Conservation (phyloP, 768 basidiomycete species). For the Phanerochaete carnosa region DNA sequence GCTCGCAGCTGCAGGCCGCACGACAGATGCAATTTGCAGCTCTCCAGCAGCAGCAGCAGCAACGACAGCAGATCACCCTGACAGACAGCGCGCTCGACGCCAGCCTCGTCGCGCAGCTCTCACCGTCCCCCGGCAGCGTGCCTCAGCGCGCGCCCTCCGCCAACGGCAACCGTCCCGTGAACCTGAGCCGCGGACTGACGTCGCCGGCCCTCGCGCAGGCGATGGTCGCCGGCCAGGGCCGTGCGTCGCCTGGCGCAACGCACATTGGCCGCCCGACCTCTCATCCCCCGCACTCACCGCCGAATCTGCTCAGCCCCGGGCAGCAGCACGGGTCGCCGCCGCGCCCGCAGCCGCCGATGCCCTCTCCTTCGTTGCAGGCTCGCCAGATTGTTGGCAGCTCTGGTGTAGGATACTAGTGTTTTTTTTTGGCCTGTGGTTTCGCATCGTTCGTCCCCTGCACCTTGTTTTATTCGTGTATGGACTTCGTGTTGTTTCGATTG, state of each 20-base stretch:
- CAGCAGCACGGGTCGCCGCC: slow-evolving; percentile 30
- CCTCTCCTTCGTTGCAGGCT: slow-evolving; percentile 32
- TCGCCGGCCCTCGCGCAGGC: slow-evolving; percentile 10
- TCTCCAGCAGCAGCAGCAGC: slow-evolving; percentile 9
- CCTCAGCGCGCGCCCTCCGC: slow-evolving; percentile 51
- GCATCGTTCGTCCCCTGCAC: background rate
- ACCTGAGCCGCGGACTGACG: slow-evolving; percentile 14
- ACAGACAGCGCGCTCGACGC: slow-evolving; percentile 29
- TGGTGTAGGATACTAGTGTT: slow-evolving; percentile 19
- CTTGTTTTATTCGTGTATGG: background rate
- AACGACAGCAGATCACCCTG: slow-evolving; percentile 15
- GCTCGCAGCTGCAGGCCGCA: slow-evolving; percentile 36
- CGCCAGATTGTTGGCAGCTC: slow-evolving; percentile 29
- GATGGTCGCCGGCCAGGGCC: slow-evolving; percentile 14
- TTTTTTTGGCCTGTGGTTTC: background rate
- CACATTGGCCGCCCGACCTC: slow-evolving; percentile 24
- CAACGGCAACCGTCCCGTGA: slow-evolving; percentile 47
- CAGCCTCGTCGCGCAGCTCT: slow-evolving; percentile 34
- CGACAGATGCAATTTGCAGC: slow-evolving; percentile 32
- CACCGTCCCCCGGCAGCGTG: slow-evolving; percentile 35
- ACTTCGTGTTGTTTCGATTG: background rate
- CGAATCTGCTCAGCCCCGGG: slow-evolving; percentile 25
- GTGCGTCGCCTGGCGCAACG: slow-evolving; percentile 19
- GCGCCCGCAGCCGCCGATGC: slow-evolving; percentile 25
- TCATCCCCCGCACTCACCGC: slow-evolving; percentile 27